phyloP scores from a whole-genome alignment of 75 land plant species.

The Isoetes taiwanensis region DNA sequence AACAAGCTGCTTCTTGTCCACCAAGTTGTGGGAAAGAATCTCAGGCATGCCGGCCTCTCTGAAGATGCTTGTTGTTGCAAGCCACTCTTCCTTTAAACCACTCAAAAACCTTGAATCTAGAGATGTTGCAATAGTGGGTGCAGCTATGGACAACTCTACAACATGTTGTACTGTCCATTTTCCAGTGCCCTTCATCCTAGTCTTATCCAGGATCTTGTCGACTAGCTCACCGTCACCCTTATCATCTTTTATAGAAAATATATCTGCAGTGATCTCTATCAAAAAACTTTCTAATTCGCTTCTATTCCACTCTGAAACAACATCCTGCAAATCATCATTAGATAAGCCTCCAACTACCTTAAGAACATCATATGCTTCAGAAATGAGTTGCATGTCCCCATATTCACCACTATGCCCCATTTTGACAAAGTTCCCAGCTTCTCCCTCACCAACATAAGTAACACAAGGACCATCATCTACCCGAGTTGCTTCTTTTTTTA shows the following conservation, averaged over 20 bases:
- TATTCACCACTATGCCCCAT: conserved; percentile 48
- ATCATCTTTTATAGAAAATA: conserved; percentile 34
- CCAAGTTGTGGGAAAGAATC: conserved; percentile 10
- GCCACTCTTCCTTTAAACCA: conserved; percentile 43
- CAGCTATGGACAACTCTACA: conserved; percentile 45
- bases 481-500: conserved; percentile 26
- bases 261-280: conserved; percentile 38
- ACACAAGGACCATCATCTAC: conserved; percentile 43
- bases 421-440: conserved; percentile 40
- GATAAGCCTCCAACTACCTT: conserved; percentile 27
- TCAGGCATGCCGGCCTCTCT: conserved; percentile 21
- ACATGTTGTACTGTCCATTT: conserved; percentile 37
- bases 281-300: conserved; percentile 48
- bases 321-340: conserved; percentile 20
- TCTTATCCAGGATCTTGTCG: conserved; percentile 17
- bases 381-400: conserved; percentile 49
- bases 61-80: conserved; percentile 35
- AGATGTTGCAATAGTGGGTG: conserved; percentile 43
- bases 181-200: conserved; percentile 14
- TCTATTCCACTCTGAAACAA: conserved; percentile 33
- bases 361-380: conserved; percentile 40
- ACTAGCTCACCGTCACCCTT: conserved; percentile 12
- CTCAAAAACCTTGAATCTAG: conserved; percentile 44
- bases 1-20: conserved; percentile 40
- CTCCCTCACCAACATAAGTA: conserved; percentile 39